Evolutionary conservation across 208 protist species (phyloP).

Genomic region (Trypanosoma vivax): DNA sequence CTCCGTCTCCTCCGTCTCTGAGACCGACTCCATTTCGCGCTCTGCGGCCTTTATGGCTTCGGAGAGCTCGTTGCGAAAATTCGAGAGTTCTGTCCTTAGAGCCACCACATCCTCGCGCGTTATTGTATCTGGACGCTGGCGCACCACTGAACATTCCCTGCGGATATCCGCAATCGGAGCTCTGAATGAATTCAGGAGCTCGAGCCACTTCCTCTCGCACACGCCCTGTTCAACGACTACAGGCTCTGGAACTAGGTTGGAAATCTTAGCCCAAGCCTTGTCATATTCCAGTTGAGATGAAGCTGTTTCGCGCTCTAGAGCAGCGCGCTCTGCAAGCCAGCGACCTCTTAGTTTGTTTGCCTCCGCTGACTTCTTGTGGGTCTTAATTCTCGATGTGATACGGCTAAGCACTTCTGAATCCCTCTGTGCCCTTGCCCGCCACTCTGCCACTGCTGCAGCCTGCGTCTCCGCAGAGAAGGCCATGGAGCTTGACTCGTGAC

Average conservation of each 20-base stretch:
- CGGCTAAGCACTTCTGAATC: conserved; percentile 18
- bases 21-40: neutral
- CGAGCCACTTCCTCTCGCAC: neutral
- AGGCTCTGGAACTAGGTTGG: conserved; percentile 6
- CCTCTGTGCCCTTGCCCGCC: conserved; percentile 22
- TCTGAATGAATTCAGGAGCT: conserved; percentile 1
- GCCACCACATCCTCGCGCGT: neutral
- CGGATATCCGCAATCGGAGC: neutral
- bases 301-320: conserved; percentile 11
- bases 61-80: conserved; percentile 3
- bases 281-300: conserved; percentile 34
- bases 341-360: conserved; percentile 1
- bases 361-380: conserved; percentile 24
- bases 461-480: conserved; percentile 28
- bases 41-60: conserved; percentile 5
- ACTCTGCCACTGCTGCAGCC: conserved; percentile 34
- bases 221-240: neutral
- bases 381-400: conserved; percentile 26
- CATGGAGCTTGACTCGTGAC: conserved; percentile 11
- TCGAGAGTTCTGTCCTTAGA: conserved; percentile 1
- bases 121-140: neutral
- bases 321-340: conserved; percentile 9
- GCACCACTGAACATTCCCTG: neutral
- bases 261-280: conserved; percentile 12
- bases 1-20: neutral